Evolutionary conservation across 768 basidiomycete genomes (phyloP).

Genomic region (Ephemerocybe angulata): DNA sequence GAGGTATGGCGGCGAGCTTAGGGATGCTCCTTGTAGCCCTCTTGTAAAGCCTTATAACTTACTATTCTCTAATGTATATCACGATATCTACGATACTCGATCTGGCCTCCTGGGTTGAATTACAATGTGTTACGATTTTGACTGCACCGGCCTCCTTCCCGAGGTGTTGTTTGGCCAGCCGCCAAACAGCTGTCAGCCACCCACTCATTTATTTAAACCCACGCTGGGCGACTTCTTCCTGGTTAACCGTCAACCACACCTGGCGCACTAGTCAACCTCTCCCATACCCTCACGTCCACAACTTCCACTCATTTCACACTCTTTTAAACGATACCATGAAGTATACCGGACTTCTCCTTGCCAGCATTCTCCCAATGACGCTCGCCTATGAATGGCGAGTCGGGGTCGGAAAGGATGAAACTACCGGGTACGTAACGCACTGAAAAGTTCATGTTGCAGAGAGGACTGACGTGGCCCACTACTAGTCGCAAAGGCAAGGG

Average conservation of each 20-base stretch:
- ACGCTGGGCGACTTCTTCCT: not conserved
- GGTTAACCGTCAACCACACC: not conserved
- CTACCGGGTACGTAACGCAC: conserved; percentile 30
- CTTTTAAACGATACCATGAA: conserved; percentile 2
- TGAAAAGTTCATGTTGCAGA: not conserved
- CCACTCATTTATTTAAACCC: not conserved
- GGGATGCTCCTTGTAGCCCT: not conserved
- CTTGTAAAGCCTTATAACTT: not conserved
- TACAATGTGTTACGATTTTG: no score
- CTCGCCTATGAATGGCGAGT: conserved; percentile 31
- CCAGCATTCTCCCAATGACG: conserved; percentile 22
- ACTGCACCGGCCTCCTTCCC: no score
- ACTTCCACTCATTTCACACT: not conserved
- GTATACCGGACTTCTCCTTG: conserved; percentile 2
- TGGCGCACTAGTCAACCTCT: not conserved
- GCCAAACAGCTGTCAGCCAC: conserved; percentile 6
- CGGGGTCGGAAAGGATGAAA: conserved; percentile 40
- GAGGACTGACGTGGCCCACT: not conserved
- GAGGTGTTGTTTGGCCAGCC: not conserved
- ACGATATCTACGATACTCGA: not conserved
- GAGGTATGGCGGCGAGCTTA: not conserved
- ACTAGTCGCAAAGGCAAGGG: conserved; percentile 37
- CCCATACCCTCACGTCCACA: not conserved
- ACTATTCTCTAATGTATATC: not conserved
- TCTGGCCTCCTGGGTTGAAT: not conserved